phyloP scores from a whole-genome alignment of 1,139 yeast species.

The Sugiyamaella japonica region DNA sequence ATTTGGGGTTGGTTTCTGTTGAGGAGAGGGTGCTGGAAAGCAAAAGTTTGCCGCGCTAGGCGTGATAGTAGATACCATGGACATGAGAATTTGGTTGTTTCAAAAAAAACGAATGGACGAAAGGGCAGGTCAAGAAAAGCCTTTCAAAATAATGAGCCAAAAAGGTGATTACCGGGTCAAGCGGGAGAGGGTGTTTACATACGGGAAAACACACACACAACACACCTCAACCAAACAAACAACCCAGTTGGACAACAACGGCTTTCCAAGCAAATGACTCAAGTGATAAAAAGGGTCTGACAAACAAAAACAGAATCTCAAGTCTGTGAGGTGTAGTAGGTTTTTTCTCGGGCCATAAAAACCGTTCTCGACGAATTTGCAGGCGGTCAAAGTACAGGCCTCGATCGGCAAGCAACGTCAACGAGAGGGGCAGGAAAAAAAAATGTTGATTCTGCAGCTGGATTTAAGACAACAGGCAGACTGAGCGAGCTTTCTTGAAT shows the following conservation, averaged over 20 bases:
- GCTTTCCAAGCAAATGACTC: background rate
- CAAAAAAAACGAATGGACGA: conserved; percentile 17
- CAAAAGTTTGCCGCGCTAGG: conserved; percentile 17
- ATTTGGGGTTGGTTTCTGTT: background rate
- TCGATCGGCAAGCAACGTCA: background rate
- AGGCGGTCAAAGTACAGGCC: background rate
- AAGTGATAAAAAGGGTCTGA: no score
- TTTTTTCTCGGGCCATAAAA: background rate
- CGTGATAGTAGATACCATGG: conserved; percentile 20
- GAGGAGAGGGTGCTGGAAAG: conserved; percentile 15
- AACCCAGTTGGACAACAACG: background rate
- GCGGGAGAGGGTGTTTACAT: background rate
- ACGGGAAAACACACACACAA: background rate
- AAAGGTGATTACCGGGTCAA: background rate
- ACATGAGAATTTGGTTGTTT: conserved; percentile 6
- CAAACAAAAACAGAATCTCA: background rate
- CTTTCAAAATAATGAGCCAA: background rate
- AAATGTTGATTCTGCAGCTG: conserved; percentile 3
- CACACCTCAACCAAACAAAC: no score
- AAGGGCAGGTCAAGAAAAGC: background rate
- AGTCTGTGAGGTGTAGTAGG: background rate
- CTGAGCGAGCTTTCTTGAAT: background rate
- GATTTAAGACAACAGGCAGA: conserved; percentile 4
- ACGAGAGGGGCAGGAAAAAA: conserved; percentile 1
- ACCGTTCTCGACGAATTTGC: conserved; percentile 1